Evolutionary conservation across 2,329 filamentous ascomycete species (phyloP).

Genomic region (Penicillium sp.): DNA sequence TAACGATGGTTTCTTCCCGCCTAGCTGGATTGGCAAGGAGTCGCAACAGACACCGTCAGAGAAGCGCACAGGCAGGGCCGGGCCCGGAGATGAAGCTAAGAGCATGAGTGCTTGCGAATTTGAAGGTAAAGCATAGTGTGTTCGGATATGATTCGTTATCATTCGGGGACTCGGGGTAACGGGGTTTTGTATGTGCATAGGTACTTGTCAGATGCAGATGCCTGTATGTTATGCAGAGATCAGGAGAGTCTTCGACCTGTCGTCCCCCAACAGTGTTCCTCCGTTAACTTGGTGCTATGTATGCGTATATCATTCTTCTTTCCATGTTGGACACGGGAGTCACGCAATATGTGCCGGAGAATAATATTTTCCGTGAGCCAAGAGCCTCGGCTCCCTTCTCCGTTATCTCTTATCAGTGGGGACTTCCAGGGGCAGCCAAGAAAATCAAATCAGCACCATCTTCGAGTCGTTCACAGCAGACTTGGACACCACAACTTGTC

Average conservation of each 20-base stretch:
- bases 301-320: too few species aligned
- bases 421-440: neutral
- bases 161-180: neutral
- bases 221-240: too few species aligned
- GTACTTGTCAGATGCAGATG: too few species aligned
- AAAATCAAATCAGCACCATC: too few species aligned
- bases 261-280: too few species aligned
- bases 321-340: too few species aligned
- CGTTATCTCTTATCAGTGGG: neutral
- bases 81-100: neutral
- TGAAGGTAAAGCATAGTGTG: neutral
- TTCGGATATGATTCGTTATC: neutral
- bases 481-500: too few species aligned
- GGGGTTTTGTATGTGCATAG: too few species aligned
- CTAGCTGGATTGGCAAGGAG: slow-evolving; percentile 27
- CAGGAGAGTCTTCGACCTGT: neutral
- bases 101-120: neutral
- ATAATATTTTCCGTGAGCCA: neutral
- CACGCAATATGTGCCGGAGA: too few species aligned
- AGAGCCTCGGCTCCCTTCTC: slow-evolving; percentile 1
- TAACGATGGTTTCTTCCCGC: slow-evolving; percentile 36
- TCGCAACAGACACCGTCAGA: slow-evolving; percentile 6
- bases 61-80: slow-evolving; percentile 7
- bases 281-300: too few species aligned
- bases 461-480: too few species aligned